Percentiles rank a stretch among this genome's conserved stretches.
Evolutionary conservation across 257 asterid species (phyloP).

Genomic region (Coffea eugenioides): DNA sequence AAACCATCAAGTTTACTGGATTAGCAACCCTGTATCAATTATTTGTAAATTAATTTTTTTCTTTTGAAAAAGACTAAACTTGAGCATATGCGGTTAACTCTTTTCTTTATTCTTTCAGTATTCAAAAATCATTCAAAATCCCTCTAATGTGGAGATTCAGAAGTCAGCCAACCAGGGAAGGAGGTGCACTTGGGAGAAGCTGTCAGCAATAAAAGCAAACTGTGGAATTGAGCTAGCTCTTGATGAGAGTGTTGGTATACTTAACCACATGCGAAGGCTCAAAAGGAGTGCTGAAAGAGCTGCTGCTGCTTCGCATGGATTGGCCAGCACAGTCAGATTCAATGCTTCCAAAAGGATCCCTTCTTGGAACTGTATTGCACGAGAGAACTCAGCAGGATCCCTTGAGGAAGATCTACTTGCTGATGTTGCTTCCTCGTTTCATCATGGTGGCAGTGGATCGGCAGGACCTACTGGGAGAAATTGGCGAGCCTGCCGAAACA

Average conservation of each 20-base stretch:
- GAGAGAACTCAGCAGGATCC: conserved; percentile 88
- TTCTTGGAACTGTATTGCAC: conserved; percentile 85
- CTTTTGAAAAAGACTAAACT: too few species aligned
- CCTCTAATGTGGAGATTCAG: conserved; percentile 72
- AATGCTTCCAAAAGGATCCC: conserved; percentile 81
- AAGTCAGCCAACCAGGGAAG: conserved; percentile 92
- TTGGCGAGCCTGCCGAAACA: conserved; percentile 38
- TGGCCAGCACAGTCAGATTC: conserved; percentile 44
- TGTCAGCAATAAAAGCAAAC: conserved; percentile 86
- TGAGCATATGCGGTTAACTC: background rate
- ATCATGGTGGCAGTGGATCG: conserved; percentile 34
- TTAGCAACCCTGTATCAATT: background rate
- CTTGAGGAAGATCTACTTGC: conserved; percentile 72
- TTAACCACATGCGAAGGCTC: conserved; percentile 89
- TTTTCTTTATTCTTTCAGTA: conserved; percentile 39
- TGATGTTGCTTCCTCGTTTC: conserved; percentile 46
- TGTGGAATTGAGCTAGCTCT: conserved; percentile 95
- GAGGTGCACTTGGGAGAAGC: conserved; percentile 96
- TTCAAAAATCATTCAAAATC: conserved; percentile 83
- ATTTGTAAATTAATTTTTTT: background rate
- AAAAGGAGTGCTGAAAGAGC: conserved; percentile 87
- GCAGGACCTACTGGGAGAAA: conserved; percentile 20
- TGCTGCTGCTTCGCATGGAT: conserved; percentile 52
- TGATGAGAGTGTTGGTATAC: conserved; percentile 80
- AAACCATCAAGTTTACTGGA: background rate